A percentile compares a stretch with the other conserved stretches of the same genome.
phyloP scores from a whole-genome alignment of 2,329 filamentous ascomycete genomes.

The Neocucurbitaria cava region DNA sequence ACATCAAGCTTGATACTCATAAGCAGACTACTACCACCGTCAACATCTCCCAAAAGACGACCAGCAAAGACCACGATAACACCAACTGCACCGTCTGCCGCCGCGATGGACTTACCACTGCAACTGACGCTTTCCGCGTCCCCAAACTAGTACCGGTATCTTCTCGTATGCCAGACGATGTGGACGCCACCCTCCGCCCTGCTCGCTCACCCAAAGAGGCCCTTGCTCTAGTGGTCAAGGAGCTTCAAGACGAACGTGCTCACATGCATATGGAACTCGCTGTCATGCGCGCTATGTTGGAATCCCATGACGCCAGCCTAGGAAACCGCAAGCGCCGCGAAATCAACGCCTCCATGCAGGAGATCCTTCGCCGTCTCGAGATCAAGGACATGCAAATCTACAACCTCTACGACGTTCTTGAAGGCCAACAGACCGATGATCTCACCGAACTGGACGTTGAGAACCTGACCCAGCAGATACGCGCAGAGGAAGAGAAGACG shows the following conservation, averaged over 20 bases:
- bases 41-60: conserved; percentile 24
- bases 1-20: conserved; percentile 61
- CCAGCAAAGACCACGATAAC: conserved; percentile 57
- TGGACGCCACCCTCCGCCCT: conserved; percentile 66
- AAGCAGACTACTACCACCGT: conserved; percentile 30
- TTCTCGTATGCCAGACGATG: conserved; percentile 58
- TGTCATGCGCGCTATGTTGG: conserved; percentile 65
- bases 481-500: conserved; percentile 47
- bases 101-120: conserved; percentile 47
- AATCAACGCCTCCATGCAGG: conserved; percentile 67
- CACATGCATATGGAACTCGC: conserved; percentile 77
- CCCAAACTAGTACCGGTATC: conserved; percentile 60
- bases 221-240: conserved; percentile 83
- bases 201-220: conserved; percentile 73
- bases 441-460: conserved; percentile 51
- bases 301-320: conserved; percentile 65
- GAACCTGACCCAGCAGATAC: conserved; percentile 52
- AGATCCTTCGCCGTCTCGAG: conserved; percentile 69
- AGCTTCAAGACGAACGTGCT: conserved; percentile 77
- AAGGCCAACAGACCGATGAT: conserved; percentile 74
- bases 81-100: conserved; percentile 65
- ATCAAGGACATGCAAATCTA: conserved; percentile 82
- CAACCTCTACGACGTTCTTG: conserved; percentile 80
- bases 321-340: conserved; percentile 69
- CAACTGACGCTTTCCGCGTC: conserved; percentile 47